Conservation (phyloP, 805 yeast species). For the Saccharomycopsis fermentans region DNA sequence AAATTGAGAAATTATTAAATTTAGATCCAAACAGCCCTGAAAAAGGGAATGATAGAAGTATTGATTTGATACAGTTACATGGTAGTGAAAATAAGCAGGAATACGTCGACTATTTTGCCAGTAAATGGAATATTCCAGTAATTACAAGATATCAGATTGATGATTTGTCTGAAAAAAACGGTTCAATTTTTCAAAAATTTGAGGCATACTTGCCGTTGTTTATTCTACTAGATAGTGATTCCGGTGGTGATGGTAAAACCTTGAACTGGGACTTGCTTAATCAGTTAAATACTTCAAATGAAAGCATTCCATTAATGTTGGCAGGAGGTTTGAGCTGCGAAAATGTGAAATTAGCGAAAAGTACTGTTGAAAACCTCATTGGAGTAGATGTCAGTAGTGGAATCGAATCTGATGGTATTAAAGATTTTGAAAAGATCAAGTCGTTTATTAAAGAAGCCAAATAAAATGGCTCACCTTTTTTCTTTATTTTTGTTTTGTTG, state of each 20-base stretch:
- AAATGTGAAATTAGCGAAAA: constrained; percentile 49
- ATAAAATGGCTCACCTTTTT: background rate
- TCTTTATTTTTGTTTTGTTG: background rate
- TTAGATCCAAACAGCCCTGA: constrained; percentile 23
- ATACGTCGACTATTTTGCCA: constrained; percentile 26
- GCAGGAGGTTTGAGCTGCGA: constrained; percentile 87
- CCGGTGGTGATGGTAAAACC: constrained; percentile 84
- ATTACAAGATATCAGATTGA: constrained; percentile 64
- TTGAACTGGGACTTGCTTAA: constrained; percentile 59
- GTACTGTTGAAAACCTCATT: constrained; percentile 43
- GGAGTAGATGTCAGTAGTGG: constrained; percentile 97
- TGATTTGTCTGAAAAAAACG: constrained; percentile 30
- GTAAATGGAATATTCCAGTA: constrained; percentile 38
- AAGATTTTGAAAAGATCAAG: constrained; percentile 56
- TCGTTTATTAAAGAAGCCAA: constrained; percentile 35
- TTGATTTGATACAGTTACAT: constrained; percentile 84
- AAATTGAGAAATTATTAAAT: constrained; percentile 29
- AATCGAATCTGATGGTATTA: constrained; percentile 69
- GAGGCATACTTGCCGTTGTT: constrained; percentile 27
- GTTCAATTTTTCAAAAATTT: constrained; percentile 13
- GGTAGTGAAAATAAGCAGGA: constrained; percentile 55
- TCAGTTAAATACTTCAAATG: constrained; percentile 26
- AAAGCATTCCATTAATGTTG: constrained; percentile 38
- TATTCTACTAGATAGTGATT: constrained; percentile 74
- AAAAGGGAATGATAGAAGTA: constrained; percentile 30